phyloP scores from a whole-genome alignment of 768 basidiomycete species.

The Clavaria fumosa region DNA sequence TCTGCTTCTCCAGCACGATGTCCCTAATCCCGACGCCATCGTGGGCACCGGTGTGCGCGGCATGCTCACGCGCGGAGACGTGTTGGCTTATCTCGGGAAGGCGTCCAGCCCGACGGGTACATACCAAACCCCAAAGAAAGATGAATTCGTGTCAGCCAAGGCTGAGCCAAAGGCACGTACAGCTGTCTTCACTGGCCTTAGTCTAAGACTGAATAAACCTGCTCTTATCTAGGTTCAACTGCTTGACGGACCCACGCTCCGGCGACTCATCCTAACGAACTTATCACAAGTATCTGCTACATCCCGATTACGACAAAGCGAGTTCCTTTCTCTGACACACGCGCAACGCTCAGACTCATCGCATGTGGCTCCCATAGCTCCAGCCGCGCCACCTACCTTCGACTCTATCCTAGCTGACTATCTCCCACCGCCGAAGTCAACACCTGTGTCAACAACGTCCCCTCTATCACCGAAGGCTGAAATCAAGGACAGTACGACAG shows the following conservation, averaged over 20 bases:
- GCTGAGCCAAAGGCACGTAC: conserved; percentile 20
- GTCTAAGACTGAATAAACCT: neutral
- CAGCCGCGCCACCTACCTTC: conserved; percentile 36
- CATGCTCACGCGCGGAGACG: conserved; percentile 94
- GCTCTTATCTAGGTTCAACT: conserved; percentile 19
- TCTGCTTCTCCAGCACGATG: conserved; percentile 48
- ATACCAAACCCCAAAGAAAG: conserved; percentile 33
- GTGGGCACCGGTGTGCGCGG: conserved; percentile 83
- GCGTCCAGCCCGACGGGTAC: conserved; percentile 67
- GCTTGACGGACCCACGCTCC: conserved; percentile 49
- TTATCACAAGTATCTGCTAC: conserved; percentile 13
- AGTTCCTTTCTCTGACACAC: conserved; percentile 24
- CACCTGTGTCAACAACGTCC: conserved; percentile 12
- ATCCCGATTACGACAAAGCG: conserved; percentile 35
- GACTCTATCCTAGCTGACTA: conserved; percentile 68
- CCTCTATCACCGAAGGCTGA: conserved; percentile 9
- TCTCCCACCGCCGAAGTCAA: conserved; percentile 23
- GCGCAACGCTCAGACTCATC: conserved; percentile 3
- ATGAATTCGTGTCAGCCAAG: conserved; percentile 15
- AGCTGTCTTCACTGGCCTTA: conserved; percentile 18
- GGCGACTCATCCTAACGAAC: conserved; percentile 33
- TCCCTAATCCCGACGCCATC: conserved; percentile 49
- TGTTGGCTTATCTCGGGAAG: conserved; percentile 73
- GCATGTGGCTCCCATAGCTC: conserved; percentile 19
- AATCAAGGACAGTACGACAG: conserved; percentile 7